Percentiles rank a stretch among this genome's conserved stretches.
Evolutionary conservation across 2,329 filamentous ascomycete species (phyloP).

Genomic region (Curvularia verruculosa): DNA sequence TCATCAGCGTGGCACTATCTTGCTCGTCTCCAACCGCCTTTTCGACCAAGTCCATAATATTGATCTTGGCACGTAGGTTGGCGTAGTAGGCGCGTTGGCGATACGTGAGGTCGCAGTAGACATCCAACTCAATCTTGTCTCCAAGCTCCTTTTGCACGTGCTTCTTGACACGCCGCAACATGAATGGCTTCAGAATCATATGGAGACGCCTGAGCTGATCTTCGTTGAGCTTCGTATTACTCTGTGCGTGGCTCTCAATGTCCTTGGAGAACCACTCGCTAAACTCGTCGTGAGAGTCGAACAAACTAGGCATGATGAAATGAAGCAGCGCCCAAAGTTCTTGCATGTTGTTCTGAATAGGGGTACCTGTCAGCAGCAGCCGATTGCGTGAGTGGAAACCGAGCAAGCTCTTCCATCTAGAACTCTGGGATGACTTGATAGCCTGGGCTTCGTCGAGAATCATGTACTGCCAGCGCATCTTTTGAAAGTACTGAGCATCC

Average conservation of each 20-base stretch:
- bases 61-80: conserved; percentile 94
- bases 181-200: conserved; percentile 99
- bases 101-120: conserved; percentile 97
- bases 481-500: conserved; percentile 96
- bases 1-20: conserved; percentile 96
- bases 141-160: conserved; percentile 98
- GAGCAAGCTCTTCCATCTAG: conserved; percentile 93
- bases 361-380: conserved; percentile 90
- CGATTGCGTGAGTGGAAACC: conserved; percentile 96
- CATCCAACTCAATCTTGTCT: conserved; percentile 96
- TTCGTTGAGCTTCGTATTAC: conserved; percentile 99
- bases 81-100: conserved; percentile 92
- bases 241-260: conserved; percentile 97
- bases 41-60: conserved; percentile 97
- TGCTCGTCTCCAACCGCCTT: conserved; percentile 95
- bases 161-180: conserved; percentile 99
- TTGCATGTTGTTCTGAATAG: conserved; percentile 99
- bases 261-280: conserved; percentile 95
- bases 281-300: conserved; percentile 92
- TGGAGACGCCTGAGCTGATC: conserved; percentile 95
- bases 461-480: conserved; percentile 99
- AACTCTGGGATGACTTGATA: conserved; percentile 97
- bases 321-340: conserved; percentile 96
- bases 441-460: conserved; percentile 98
- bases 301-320: conserved; percentile 99